A percentile compares a stretch with the other conserved stretches of the same genome.
These are phyloP conservation scores for Trypanosoma boissoni DNA, from an alignment of 208 protist species.

Conservation along the genomic window DNA sequence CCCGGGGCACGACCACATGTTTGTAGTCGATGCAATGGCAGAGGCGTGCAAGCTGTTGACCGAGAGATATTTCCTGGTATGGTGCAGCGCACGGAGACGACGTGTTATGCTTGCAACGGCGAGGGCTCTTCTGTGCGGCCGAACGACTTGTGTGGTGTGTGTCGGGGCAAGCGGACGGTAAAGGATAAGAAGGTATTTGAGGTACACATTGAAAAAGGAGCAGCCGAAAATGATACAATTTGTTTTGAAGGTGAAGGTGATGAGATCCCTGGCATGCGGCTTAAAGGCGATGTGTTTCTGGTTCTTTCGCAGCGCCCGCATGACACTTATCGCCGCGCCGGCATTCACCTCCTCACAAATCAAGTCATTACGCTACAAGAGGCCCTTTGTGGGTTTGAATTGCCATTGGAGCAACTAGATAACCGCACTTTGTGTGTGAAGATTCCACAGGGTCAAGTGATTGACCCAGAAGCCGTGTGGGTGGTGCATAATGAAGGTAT, in stretches of 20 bases:
- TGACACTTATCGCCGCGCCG: slow-evolving; percentile 87
- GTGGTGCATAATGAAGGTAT: slow-evolving; percentile 86
- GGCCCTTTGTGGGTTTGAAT: slow-evolving; percentile 91
- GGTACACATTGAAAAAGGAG: slow-evolving; percentile 95
- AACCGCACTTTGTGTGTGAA: slow-evolving; percentile 68
- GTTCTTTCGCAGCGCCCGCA: slow-evolving; percentile 93
- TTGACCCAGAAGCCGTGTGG: slow-evolving; percentile 72
- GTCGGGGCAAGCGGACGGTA: slow-evolving; percentile 89
- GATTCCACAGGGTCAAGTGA: slow-evolving; percentile 61
- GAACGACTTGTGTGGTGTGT: slow-evolving; percentile 92
- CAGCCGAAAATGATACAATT: slow-evolving; percentile 91
- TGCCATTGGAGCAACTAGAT: slow-evolving; percentile 91
- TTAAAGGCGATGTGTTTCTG: slow-evolving; percentile 96
- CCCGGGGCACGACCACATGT: slow-evolving; percentile 40
- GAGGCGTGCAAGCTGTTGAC: slow-evolving; percentile 81
- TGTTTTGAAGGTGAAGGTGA: slow-evolving; percentile 94
- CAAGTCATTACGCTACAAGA: slow-evolving; percentile 88
- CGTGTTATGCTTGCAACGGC: slow-evolving; percentile 91
- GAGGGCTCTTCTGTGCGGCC: slow-evolving; percentile 64
- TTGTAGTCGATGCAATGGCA: slow-evolving; percentile 91
- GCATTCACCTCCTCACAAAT: slow-evolving; percentile 91
- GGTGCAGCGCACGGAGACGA: slow-evolving; percentile 85
- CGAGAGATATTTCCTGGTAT: slow-evolving; percentile 95
- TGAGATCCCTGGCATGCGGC: slow-evolving; percentile 73
- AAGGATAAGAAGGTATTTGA: slow-evolving; percentile 93